These are phyloP conservation scores for Cotoneaster glaucophyllus DNA, from an alignment of 306 rosid species.

Conservation along the genomic window DNA sequence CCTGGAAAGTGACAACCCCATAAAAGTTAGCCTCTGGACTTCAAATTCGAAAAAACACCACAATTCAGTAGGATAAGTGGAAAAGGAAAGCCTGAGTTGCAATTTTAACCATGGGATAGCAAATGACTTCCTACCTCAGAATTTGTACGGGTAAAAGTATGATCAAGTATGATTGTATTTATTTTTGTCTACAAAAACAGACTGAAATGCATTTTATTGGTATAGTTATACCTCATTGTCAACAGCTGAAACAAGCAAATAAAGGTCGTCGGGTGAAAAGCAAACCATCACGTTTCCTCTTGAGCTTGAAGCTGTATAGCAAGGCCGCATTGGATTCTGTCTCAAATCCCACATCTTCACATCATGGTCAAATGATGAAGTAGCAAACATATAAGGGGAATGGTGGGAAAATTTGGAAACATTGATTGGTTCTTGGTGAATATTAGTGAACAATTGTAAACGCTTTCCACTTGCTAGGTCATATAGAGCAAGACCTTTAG, in stretches of 20 bases:
- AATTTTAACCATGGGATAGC: neutral
- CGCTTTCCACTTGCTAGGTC: slow-evolving; percentile 57
- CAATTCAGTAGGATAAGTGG: neutral
- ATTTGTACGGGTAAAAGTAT: neutral
- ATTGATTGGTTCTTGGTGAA: slow-evolving; percentile 70
- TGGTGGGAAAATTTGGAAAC: slow-evolving; percentile 65
- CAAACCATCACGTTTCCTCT: slow-evolving; percentile 84
- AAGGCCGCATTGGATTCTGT: slow-evolving; percentile 55
- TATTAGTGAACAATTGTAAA: slow-evolving; percentile 54
- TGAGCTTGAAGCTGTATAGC: slow-evolving; percentile 61
- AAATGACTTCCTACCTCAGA: neutral
- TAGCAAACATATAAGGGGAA: slow-evolving; percentile 64
- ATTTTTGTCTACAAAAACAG: neutral
- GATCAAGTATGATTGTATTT: neutral
- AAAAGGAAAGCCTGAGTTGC: neutral
- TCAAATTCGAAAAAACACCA: neutral
- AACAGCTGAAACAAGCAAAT: slow-evolving; percentile 68
- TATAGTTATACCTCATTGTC: slow-evolving; percentile 55
- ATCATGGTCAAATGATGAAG: slow-evolving; percentile 72
- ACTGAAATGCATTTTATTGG: neutral
- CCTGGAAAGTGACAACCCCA: slow-evolving; percentile 32
- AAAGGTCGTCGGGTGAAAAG: slow-evolving; percentile 74
- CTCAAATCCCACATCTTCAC: slow-evolving; percentile 88
- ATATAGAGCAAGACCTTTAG: slow-evolving; percentile 64
- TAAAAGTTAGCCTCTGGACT: slow-evolving; percentile 20